Percentiles rank a stretch among this genome's conserved stretches.
Conservation (phyloP, 2,329 filamentous ascomycete species). For the Xylaria sp. region DNA sequence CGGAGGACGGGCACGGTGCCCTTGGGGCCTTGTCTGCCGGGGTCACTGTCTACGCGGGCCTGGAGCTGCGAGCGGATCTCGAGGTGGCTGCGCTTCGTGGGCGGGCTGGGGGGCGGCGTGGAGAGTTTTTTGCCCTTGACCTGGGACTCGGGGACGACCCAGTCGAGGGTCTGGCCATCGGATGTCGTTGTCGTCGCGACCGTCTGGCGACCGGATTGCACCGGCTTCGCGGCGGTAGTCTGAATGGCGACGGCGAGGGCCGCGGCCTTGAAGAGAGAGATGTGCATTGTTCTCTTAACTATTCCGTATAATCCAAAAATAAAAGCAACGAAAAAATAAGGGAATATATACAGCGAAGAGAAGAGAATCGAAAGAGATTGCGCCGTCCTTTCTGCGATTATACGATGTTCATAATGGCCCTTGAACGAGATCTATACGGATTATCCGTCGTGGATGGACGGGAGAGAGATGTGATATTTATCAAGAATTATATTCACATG, state of each 20-base stretch:
- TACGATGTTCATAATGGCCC: not conserved
- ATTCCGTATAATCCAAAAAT: not conserved
- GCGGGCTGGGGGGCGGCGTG: slow-evolving; percentile 6
- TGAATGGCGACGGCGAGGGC: slow-evolving; percentile 14
- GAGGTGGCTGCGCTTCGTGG: slow-evolving; percentile 1
- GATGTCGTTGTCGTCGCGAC: slow-evolving; percentile 15
- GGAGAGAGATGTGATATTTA: not conserved
- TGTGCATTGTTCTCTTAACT: slow-evolving; percentile 4
- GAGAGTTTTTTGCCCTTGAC: slow-evolving; percentile 5
- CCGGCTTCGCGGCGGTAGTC: slow-evolving; percentile 9
- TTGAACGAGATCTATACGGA: not conserved
- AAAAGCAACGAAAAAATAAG: not conserved
- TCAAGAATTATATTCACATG: not conserved
- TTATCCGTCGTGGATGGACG: too few relatives aligned
- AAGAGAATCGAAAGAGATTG: too few relatives aligned
- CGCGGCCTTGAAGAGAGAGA: slow-evolving; percentile 15
- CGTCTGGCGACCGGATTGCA: slow-evolving; percentile 2
- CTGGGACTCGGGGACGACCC: slow-evolving; percentile 17
- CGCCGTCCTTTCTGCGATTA: too few relatives aligned
- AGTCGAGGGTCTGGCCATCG: slow-evolving; percentile 16
- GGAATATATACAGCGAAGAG: not conserved
- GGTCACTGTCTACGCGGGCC: slow-evolving; percentile 3
- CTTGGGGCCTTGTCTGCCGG: slow-evolving; percentile 12
- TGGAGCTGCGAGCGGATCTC: not conserved
- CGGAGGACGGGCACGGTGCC: slow-evolving; percentile 17